Evolutionary conservation across 2,329 filamentous ascomycete genomes (phyloP).

Genomic region (Rhinocladiella mackenziei): DNA sequence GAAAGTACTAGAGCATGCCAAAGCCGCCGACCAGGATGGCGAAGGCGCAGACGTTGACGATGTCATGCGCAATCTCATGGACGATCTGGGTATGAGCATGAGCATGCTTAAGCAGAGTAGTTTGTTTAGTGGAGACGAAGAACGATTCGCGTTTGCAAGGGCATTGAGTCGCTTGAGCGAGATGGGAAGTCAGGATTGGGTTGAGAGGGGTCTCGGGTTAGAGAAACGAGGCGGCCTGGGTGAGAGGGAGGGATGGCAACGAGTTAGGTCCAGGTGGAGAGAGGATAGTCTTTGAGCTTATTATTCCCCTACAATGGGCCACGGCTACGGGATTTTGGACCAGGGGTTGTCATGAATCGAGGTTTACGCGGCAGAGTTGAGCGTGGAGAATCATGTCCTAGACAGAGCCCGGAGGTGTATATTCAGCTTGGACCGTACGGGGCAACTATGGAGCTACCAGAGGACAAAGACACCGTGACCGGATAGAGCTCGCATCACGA

Average conservation of each 20-base stretch:
- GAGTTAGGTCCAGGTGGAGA: slow-evolving; percentile 47
- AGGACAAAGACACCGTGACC: too few relatives aligned
- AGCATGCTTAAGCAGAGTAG: slow-evolving; percentile 76
- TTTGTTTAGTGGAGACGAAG: slow-evolving; percentile 91
- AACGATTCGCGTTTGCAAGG: slow-evolving; percentile 90
- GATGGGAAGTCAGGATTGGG: slow-evolving; percentile 95
- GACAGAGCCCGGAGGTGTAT: too few relatives aligned
- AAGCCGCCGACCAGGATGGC: slow-evolving; percentile 37
- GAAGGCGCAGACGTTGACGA: slow-evolving; percentile 57
- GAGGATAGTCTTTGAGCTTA: slow-evolving; percentile 45
- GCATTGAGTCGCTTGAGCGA: slow-evolving; percentile 79
- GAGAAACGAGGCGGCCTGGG: slow-evolving; percentile 42
- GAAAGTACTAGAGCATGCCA: slow-evolving; percentile 38
- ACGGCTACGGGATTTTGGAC: too few relatives aligned
- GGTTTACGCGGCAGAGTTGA: too few relatives aligned
- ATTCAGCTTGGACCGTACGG: too few relatives aligned
- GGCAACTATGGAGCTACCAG: too few relatives aligned
- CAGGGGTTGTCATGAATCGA: too few relatives aligned
- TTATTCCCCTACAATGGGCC: neutral
- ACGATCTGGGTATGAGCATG: slow-evolving; percentile 82
- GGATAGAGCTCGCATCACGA: too few relatives aligned
- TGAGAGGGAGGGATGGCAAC: slow-evolving; percentile 48
- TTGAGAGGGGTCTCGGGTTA: slow-evolving; percentile 66
- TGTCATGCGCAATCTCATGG: slow-evolving; percentile 75
- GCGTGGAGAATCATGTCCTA: too few relatives aligned